Percentiles rank a stretch among this genome's conserved stretches.
phyloP scores from a whole-genome alignment of 2,329 filamentous ascomycete genomes.

The Penicillium nordicum region DNA sequence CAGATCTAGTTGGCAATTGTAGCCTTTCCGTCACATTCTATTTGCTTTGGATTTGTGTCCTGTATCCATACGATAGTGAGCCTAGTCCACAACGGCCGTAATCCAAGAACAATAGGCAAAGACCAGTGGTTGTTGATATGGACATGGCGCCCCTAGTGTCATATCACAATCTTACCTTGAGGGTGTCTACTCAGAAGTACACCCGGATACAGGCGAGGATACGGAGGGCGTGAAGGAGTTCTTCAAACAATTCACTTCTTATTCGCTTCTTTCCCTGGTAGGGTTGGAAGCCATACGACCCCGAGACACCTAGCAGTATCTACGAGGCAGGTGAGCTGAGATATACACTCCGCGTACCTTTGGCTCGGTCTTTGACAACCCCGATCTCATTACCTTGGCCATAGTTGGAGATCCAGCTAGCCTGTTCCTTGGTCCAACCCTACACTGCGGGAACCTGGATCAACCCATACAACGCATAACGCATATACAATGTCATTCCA shows the following conservation, averaged over 20 bases:
- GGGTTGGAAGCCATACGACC: conserved; percentile 73
- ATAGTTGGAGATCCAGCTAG: conserved; percentile 63
- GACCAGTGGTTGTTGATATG: conserved; percentile 26
- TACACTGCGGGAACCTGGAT: no score
- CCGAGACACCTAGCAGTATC: conserved; percentile 72
- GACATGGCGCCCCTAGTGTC: conserved; percentile 73
- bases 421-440: no score
- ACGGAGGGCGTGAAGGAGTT: conserved; percentile 67
- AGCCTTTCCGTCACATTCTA: neutral
- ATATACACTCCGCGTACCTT: conserved; percentile 53
- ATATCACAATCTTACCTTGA: conserved; percentile 74
- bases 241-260: conserved; percentile 75
- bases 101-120: no score
- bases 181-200: conserved; percentile 73
- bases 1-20: neutral
- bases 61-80: neutral
- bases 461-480: no score
- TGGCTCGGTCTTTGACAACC: conserved; percentile 66
- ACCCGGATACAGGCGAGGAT: conserved; percentile 68
- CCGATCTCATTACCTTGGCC: conserved; percentile 71
- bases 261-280: conserved; percentile 72
- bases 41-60: neutral
- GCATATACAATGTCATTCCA: no score
- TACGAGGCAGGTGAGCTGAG: conserved; percentile 76
- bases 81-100: no score